Evolutionary conservation across 176 grass and related monocot genomes (phyloP), one percentile per base, ranked within the genome.

Genomic region (Urochloa ruziziensis): DNA sequence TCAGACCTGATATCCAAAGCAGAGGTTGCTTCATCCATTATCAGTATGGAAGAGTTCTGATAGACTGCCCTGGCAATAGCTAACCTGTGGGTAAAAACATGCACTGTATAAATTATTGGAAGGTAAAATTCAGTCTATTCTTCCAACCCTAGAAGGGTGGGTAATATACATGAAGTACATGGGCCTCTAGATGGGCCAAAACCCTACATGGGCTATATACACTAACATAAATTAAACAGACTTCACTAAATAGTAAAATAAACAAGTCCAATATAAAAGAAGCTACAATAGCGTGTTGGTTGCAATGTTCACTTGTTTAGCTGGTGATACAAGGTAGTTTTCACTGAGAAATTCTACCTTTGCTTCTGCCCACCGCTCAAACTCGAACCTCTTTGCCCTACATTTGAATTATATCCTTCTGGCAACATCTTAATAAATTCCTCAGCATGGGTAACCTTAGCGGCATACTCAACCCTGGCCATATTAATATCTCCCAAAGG

Each of bases 21-120:
- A 74, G 94, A 97, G 28, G 94, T 94, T 64, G 91, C 91, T 89
- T 97, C 94, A 75, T 97, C 89, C 82, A 94, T 75, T 86, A 97
- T 83, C 21, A 97, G 72, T 83, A 97, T 68, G 30, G 89, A 87
- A 36, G 88, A 91, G 28, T 96, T 76, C 56, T 87, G 83, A 82
- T 97, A 97, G 49, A 97, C 78, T 71, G 94, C 91, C 82, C 91
- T 91, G 36, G 91, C 91, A 83, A 94, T 91, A 49, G 91, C 80
- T 78, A 94, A 73, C 64, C 89, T 94, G 86, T 33, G 56, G 66
- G 36, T 32, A 17, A 79, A 89, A 86, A 89, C 42, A 71, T 58
- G 54, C 33, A 81, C 30, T n/a, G 7, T 30, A 39, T 2, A 59
- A 49, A n/a, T n/a, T n/a, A n/a, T n/a, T n/a, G n/a, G n/a, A n/a